These are phyloP conservation scores for Populus euphratica DNA, from an alignment of 345 rosid genomes.

Conservation along the genomic window DNA sequence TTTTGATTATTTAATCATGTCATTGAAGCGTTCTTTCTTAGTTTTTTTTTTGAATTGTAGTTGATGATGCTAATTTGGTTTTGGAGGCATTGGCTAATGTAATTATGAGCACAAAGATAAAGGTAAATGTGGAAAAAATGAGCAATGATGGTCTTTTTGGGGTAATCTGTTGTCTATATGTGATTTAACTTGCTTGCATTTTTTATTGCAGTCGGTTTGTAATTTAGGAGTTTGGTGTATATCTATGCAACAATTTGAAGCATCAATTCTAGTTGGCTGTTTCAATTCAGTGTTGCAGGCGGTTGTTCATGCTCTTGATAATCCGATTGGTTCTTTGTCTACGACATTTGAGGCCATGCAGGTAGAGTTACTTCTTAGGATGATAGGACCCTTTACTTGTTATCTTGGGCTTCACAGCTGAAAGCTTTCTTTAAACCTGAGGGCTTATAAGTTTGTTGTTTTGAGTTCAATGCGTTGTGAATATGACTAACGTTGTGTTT, in stretches of 20 bases:
- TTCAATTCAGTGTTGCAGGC: constrained; percentile 38
- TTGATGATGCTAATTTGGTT: constrained; percentile 23
- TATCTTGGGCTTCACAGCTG: neutral
- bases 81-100: constrained; percentile 40
- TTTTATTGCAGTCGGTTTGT: constrained; percentile 41
- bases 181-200: constrained; percentile 11
- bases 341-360: constrained; percentile 57
- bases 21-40: neutral
- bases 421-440: neutral
- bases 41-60: constrained; percentile 18
- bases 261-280: constrained; percentile 22
- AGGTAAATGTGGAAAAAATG: constrained; percentile 27
- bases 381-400: neutral
- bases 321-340: constrained; percentile 57
- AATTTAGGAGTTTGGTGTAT: constrained; percentile 56
- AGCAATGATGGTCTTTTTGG: neutral
- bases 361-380: constrained; percentile 23
- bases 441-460: neutral
- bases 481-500: neutral
- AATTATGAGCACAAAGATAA: constrained; percentile 37
- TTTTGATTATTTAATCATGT: neutral
- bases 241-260: constrained; percentile 53
- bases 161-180: neutral
- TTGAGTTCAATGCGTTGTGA: neutral
- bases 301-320: constrained; percentile 52